These are phyloP conservation scores for Termitomyces sp. DNA, from an alignment of 768 basidiomycete species.

Conservation along the genomic window DNA sequence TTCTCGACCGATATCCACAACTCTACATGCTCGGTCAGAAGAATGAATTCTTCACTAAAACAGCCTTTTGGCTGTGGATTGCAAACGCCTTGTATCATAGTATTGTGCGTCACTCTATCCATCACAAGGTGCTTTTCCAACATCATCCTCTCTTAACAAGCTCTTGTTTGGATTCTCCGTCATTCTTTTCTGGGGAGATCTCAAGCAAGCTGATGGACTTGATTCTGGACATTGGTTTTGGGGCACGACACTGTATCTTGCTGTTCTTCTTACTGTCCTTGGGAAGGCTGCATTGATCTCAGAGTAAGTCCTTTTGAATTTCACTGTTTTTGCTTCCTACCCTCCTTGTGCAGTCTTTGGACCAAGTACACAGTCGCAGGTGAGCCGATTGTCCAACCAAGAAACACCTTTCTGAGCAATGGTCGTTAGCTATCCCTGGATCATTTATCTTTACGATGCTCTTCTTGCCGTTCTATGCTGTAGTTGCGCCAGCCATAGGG, in stretches of 20 bases:
- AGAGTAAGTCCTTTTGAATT: slow-evolving; percentile 57
- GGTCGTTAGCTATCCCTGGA: slow-evolving; percentile 78
- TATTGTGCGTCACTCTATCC: slow-evolving; percentile 43
- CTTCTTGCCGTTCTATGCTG: slow-evolving; percentile 86
- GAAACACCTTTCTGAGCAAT: not conserved
- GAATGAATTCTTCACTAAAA: slow-evolving; percentile 90
- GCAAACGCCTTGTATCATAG: slow-evolving; percentile 88
- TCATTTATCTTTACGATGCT: slow-evolving; percentile 97
- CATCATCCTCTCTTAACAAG: slow-evolving; percentile 39
- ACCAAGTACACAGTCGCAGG: slow-evolving; percentile 97
- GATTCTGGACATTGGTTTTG: slow-evolving; percentile 98
- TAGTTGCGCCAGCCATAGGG: slow-evolving; percentile 78
- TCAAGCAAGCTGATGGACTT: slow-evolving; percentile 72
- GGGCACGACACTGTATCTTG: slow-evolving; percentile 95
- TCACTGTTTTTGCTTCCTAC: not conserved
- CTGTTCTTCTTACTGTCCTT: slow-evolving; percentile 88
- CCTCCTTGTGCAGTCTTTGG: slow-evolving; percentile 67
- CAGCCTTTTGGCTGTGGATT: slow-evolving; percentile 90
- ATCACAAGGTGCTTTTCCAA: not conserved
- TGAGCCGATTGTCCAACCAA: slow-evolving; percentile 22
- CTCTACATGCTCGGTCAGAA: slow-evolving; percentile 91
- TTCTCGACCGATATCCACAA: slow-evolving; percentile 96
- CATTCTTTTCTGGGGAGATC: slow-evolving; percentile 88
- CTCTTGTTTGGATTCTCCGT: slow-evolving; percentile 84
- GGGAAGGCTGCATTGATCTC: slow-evolving; percentile 97